Base-by-base conservation (phyloP, 2,329 filamentous ascomycete species). In the Chaetomium globosum region DNA sequence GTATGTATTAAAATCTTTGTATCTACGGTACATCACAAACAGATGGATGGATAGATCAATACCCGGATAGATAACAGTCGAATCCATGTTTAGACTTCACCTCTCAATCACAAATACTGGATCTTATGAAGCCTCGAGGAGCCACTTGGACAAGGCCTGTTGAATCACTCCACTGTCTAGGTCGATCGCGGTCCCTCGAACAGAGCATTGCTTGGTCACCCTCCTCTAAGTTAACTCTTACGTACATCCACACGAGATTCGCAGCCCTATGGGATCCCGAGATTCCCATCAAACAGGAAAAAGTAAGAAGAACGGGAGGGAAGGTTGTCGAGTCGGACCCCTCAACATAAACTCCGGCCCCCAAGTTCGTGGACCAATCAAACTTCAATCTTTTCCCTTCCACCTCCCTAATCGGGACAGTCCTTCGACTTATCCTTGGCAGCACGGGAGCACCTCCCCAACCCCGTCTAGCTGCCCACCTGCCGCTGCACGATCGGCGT, bases 341-440 rank as follows among this genome's bases (percentile, higher is more conserved):
- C 19, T 48, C 46, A n/a, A 4, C 13, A 19, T 28, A 16, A 53
- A 21, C 28, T 21, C 51, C 8, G 43, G 39, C 30, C 33, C 21
- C 48, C 48, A 33, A 26, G 21, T 23, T 23, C 30, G 19, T 43
- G 30, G 56, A 3, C 66, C 66, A 67, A 67, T 65, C 56, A 65
- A 30, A 19, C 21, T 7, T 2, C 12, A 5, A 4, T 3, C 48
- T 57, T 9, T 9, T 8, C 33, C 26, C 46, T 63, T 19, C 2
- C 60, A 67, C 66, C 66, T 67, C 66, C 66, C 66, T 65, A 64
- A 61, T 67, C 7, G n/a, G 66, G 66, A 65, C 62, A 49, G 21
- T 36, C 51, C 43, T 43, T 43, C 16, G 19, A 10, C 26, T 3
- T 28, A 13, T 36, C 55, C 52, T 36, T 46, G 51, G 31, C 36